Evolutionary conservation across 352 stramenopile genomes (phyloP).

Genomic region (Phytophthora podocarpi): DNA sequence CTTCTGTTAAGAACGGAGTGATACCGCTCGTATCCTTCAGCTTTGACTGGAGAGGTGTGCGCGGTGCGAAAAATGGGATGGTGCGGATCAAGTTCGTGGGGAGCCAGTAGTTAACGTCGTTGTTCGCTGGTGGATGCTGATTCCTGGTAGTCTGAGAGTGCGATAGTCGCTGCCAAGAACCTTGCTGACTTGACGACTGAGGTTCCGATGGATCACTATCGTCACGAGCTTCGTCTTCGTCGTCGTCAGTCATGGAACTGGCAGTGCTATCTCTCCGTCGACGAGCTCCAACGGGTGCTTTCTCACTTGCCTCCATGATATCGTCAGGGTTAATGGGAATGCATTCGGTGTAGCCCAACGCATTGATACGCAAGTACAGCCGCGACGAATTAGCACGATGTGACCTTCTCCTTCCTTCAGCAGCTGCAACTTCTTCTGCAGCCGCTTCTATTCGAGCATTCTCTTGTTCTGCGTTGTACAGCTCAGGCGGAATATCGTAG

Average conservation of each 20-base stretch:
- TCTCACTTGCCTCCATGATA: constrained; percentile 54
- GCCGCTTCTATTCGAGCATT: constrained; percentile 33
- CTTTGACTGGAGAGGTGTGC: constrained; percentile 74
- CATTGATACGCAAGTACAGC: constrained; percentile 77
- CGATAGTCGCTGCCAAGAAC: constrained; percentile 1
- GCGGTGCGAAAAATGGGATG: constrained; percentile 77
- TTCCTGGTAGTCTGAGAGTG: constrained; percentile 3
- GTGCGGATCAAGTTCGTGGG: constrained; percentile 79
- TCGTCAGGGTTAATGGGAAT: constrained; percentile 65
- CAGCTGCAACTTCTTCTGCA: constrained; percentile 27
- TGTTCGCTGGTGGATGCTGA: constrained; percentile 4
- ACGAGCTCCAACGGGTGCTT: constrained; percentile 48
- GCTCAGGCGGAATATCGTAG: constrained; percentile 79
- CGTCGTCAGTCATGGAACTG: constrained; percentile 37
- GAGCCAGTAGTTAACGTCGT: constrained; percentile 69
- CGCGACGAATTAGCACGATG: constrained; percentile 34
- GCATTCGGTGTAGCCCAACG: constrained; percentile 77
- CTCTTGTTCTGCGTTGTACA: constrained; percentile 70
- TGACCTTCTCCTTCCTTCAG: constrained; percentile 33
- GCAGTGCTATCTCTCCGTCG: constrained; percentile 41
- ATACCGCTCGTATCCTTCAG: constrained; percentile 80
- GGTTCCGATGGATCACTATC: constrained; percentile 22
- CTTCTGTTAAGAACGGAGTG: constrained; percentile 63
- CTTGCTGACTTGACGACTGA: constrained; percentile 8
- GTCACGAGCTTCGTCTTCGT: constrained; percentile 26